Evolutionary conservation across 2,329 filamentous ascomycete species (phyloP).

Genomic region (Alternaria metachromatica): DNA sequence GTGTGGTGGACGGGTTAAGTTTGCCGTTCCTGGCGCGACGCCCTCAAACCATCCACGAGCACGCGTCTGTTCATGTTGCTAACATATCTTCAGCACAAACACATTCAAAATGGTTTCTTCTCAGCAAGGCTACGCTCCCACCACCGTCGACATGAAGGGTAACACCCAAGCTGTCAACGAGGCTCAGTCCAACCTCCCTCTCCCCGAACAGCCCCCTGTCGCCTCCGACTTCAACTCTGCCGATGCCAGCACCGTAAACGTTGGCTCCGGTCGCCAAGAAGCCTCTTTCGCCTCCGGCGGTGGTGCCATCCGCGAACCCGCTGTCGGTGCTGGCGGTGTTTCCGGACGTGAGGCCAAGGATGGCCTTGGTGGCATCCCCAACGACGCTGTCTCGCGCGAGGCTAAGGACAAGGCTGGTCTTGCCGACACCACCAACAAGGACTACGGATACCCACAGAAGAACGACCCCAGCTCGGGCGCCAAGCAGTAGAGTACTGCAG

Average conservation of each 20-base stretch:
- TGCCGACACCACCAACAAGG: slow-evolving; percentile 51
- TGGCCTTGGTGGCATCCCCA: slow-evolving; percentile 61
- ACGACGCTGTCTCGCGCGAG: slow-evolving; percentile 64
- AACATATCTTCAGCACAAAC: slow-evolving; percentile 1
- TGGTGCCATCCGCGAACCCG: slow-evolving; percentile 49
- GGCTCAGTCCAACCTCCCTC: slow-evolving; percentile 74
- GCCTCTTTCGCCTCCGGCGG: slow-evolving; percentile 57
- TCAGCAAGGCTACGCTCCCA: slow-evolving; percentile 31
- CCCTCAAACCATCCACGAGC: background rate
- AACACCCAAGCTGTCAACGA: slow-evolving; percentile 66
- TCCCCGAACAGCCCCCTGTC: slow-evolving; percentile 78
- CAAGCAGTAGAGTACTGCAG: slow-evolving; percentile 21
- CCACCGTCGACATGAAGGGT: slow-evolving; percentile 34
- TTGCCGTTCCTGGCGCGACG: background rate
- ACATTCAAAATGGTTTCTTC: slow-evolving; percentile 32
- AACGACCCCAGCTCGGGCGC: slow-evolving; percentile 46
- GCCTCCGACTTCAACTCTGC: slow-evolving; percentile 80
- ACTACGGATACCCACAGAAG: slow-evolving; percentile 53
- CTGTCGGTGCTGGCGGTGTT: slow-evolving; percentile 60
- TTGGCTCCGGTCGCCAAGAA: slow-evolving; percentile 66
- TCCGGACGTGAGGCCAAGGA: slow-evolving; percentile 71
- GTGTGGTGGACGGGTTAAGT: background rate
- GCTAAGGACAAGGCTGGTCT: slow-evolving; percentile 51
- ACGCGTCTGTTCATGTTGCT: background rate
- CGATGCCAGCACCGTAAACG: slow-evolving; percentile 72